A percentile compares a stretch with the other conserved stretches of the same genome.
phyloP scores from a whole-genome alignment of 2,329 filamentous ascomycete genomes.

The Arthrobotrys musiformis region DNA sequence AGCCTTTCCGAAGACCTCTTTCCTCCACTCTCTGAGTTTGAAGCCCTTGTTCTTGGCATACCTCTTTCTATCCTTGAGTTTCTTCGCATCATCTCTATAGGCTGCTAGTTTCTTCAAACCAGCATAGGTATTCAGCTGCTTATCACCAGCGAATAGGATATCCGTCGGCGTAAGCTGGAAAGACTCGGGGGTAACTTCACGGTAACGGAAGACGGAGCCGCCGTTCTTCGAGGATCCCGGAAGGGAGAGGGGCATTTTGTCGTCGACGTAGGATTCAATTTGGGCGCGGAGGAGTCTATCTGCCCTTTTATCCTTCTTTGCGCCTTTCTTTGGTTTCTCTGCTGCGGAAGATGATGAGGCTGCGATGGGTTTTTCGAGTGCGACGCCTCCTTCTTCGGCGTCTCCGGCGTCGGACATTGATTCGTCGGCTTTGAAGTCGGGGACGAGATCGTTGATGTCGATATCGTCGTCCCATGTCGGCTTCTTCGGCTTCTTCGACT shows the following conservation, averaged over 20 bases:
- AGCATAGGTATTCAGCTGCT: slow-evolving; percentile 85
- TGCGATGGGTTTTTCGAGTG: slow-evolving; percentile 61
- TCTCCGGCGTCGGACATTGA: slow-evolving; percentile 63
- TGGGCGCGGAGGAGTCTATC: slow-evolving; percentile 49
- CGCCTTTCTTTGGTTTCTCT: slow-evolving; percentile 62
- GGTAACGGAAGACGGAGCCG: slow-evolving; percentile 79
- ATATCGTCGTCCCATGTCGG: slow-evolving; percentile 97
- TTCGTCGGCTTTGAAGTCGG: slow-evolving; percentile 79
- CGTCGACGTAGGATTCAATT: slow-evolving; percentile 49
- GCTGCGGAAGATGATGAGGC: not conserved
- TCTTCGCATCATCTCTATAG: slow-evolving; percentile 89
- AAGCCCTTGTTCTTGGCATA: slow-evolving; percentile 87
- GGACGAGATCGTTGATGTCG: slow-evolving; percentile 90
- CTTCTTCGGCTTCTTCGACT: slow-evolving; percentile 77
- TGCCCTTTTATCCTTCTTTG: slow-evolving; percentile 69
- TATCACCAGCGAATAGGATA: slow-evolving; percentile 89
- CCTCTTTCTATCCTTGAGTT: slow-evolving; percentile 85
- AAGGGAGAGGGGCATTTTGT: slow-evolving; percentile 45
- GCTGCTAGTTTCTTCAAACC: slow-evolving; percentile 94
- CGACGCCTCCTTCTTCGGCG: slow-evolving; percentile 63
- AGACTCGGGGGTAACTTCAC: slow-evolving; percentile 87
- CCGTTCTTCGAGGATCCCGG: slow-evolving; percentile 62
- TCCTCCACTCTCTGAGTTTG: slow-evolving; percentile 80
- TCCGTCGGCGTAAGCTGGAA: slow-evolving; percentile 91
- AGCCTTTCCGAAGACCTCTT: slow-evolving; percentile 72